phyloP scores from a whole-genome alignment of 345 rosid genomes.

The Gossypium stocksii region DNA sequence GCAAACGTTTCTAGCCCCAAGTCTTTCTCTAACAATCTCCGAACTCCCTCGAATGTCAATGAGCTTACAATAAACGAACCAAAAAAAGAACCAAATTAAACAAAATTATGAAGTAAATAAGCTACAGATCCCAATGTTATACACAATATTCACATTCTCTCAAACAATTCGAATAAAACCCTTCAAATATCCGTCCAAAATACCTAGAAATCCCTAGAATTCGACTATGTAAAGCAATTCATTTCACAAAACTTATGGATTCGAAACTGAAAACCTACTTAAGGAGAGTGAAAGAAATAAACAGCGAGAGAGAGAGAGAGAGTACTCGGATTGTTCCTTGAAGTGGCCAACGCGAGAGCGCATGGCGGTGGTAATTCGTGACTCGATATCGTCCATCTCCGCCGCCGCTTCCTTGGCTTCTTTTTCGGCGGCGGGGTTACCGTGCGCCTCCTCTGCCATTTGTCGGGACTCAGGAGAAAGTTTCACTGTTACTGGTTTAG shows the following conservation, averaged over 20 bases:
- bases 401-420: slow-evolving; percentile 14
- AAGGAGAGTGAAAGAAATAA: not conserved
- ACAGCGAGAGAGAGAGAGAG: slow-evolving; percentile 5
- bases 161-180: not conserved
- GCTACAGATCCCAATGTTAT: not conserved
- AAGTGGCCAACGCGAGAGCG: slow-evolving; percentile 63
- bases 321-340: slow-evolving; percentile 65
- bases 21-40: slow-evolving; percentile 81
- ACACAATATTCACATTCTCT: not conserved
- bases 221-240: not conserved
- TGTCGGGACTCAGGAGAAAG: not conserved
- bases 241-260: not conserved
- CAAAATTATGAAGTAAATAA: not conserved
- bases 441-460: slow-evolving; percentile 38
- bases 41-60: slow-evolving; percentile 74
- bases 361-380: slow-evolving; percentile 59
- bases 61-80: slow-evolving; percentile 26
- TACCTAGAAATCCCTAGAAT: not conserved
- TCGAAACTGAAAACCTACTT: not conserved
- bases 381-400: slow-evolving; percentile 36
- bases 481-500: not conserved
- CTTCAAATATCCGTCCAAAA: not conserved
- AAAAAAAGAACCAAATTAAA: not conserved
- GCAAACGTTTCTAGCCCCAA: slow-evolving; percentile 58
- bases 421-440: not conserved